Conservation (phyloP, 441 rosid species). For the Pelargonium myrrhifolium region DNA sequence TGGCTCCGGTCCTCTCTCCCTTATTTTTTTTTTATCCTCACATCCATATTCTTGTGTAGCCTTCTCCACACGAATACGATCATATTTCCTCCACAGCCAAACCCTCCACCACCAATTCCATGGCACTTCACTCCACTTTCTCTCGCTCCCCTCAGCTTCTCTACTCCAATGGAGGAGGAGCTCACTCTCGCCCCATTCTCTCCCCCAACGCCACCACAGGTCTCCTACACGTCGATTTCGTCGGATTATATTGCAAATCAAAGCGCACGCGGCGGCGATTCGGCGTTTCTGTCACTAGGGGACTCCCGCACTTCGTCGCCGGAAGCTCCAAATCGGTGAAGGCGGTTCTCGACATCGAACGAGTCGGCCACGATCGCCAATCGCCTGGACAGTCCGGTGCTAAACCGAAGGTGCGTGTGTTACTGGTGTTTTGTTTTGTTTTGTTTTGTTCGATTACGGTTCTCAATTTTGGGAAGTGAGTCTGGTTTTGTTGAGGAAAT, state of each 20-base stretch:
- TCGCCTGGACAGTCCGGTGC: slow-evolving; percentile 25
- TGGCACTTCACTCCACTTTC: slow-evolving; percentile 47
- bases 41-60: background rate
- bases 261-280: slow-evolving; percentile 46
- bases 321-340: slow-evolving; percentile 22
- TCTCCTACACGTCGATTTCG: slow-evolving; percentile 60
- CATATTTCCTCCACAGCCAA: background rate
- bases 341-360: slow-evolving; percentile 45
- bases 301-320: slow-evolving; percentile 19
- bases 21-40: background rate
- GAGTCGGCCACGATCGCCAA: slow-evolving; percentile 15
- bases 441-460: background rate
- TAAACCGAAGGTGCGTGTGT: slow-evolving; percentile 32
- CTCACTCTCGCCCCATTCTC: slow-evolving; percentile 43
- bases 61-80: background rate
- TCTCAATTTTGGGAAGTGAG: background rate
- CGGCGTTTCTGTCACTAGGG: slow-evolving; percentile 28
- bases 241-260: slow-evolving; percentile 52
- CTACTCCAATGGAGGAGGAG: slow-evolving; percentile 19
- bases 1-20: slow-evolving; percentile 10
- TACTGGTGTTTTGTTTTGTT: background rate
- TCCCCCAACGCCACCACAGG: slow-evolving; percentile 23
- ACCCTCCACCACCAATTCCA: slow-evolving; percentile 16
- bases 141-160: slow-evolving; percentile 54
- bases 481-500: background rate